Base-by-base conservation (phyloP, 208 protist genomes). In the Kentomonas sorsogonicus region DNA sequence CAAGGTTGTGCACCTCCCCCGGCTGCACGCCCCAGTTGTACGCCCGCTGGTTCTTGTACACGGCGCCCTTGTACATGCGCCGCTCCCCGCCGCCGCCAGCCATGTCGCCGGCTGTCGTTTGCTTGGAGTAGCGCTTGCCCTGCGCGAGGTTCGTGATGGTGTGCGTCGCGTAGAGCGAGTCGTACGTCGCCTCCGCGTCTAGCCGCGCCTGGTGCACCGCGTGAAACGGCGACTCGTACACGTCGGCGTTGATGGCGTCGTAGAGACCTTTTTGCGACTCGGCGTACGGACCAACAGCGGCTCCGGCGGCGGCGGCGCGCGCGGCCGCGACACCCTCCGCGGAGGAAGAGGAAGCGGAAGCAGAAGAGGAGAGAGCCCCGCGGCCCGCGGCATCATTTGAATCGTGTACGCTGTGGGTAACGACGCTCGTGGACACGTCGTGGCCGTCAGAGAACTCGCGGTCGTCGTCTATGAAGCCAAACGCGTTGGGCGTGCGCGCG, bases 161-260 rank as follows among this genome's bases (percentile, higher is more conserved):
- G 51, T 72, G 69, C 22, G 77, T 74, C 10, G 65, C 66, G 67
- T 91, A 92, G 9, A 76, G 26, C 5, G 72, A 61, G 54, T 91
- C 82, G 59, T 91, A 91, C 22, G 74, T 71, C 33, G 75, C 61
- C 6, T 41, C 72, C 0, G 88, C 88, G 58, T 94, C 84, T 16
- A 94, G 69, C 44, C 88, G 83, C 16, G 84, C 84, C 52, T 94
- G 88, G 43, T 94, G 88, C n/a, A 94, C 64, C 18, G 75, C 78
- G 48, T 23, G 63, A 29, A 83, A 81, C 3, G 88, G 88, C 54
- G 85, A 77, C 51, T 94, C 85, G 57, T 91, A 92, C 18, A 43
- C 78, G 66, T 94, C 80, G 1, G 46, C 29, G 23, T 77, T 57
- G 47, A 94, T 85, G 11, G 52, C 63, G 0, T 56, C 50, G 83